These are phyloP conservation scores for Silene vulgaris DNA, from an alignment of 179 eudicot genomes.

Conservation along the genomic window DNA sequence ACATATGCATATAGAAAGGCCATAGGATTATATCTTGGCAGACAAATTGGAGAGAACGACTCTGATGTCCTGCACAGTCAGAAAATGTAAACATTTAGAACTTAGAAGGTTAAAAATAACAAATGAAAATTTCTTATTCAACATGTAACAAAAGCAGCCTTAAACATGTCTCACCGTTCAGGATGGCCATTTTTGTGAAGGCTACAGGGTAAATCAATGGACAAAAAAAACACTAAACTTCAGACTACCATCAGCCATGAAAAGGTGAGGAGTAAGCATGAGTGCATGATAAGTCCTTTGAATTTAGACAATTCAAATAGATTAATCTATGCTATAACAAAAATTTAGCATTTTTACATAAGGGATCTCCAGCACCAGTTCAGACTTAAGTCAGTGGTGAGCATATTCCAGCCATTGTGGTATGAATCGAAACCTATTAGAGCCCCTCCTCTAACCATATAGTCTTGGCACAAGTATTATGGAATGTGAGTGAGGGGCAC, in stretches of 20 bases:
- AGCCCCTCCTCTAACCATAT: no score
- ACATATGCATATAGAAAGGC: conserved; percentile 93
- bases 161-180: background rate
- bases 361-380: no score
- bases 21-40: conserved; percentile 97
- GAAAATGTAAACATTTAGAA: conserved; percentile 7
- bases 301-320: background rate
- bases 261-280: background rate
- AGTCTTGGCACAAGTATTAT: no score
- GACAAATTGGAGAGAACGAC: conserved; percentile 93
- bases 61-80: conserved; percentile 86
- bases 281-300: background rate
- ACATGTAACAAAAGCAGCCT: background rate
- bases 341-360: no score
- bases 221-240: background rate
- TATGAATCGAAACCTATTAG: no score
- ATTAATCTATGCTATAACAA: no score
- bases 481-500: no score
- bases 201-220: conserved; percentile 5
- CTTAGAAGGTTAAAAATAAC: background rate
- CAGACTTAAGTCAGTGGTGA: no score
- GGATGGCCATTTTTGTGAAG: conserved; percentile 2
- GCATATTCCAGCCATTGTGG: no score
- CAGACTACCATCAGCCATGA: background rate
- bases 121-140: background rate